Conservation (phyloP, 805 yeast species). For the Candida cerambycidarum region DNA sequence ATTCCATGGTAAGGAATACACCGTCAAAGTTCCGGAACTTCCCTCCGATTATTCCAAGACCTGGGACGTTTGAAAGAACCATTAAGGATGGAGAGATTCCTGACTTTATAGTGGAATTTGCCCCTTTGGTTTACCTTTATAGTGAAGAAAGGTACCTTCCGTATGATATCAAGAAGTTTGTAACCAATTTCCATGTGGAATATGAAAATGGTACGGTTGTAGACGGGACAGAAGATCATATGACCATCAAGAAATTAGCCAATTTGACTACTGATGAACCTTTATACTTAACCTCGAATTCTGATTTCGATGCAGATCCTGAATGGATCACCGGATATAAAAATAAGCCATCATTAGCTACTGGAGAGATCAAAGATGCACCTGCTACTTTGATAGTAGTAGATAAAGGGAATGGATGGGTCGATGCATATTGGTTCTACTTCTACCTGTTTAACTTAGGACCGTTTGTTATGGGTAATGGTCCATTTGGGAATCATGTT, state of each 20-base stretch:
- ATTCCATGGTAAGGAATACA: constrained; percentile 23
- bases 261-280: constrained; percentile 26
- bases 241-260: constrained; percentile 35
- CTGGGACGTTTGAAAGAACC: constrained; percentile 34
- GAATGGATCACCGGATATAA: constrained; percentile 79
- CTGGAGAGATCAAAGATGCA: constrained; percentile 71
- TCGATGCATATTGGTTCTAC: constrained; percentile 95
- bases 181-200: constrained; percentile 61
- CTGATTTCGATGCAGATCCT: constrained; percentile 70
- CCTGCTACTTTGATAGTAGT: constrained; percentile 82
- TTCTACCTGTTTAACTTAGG: constrained; percentile 93
- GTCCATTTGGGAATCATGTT: constrained; percentile 95
- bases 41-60: constrained; percentile 40
- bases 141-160: constrained; percentile 88
- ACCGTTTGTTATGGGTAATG: constrained; percentile 95
- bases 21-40: constrained; percentile 25
- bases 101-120: constrained; percentile 56
- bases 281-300: constrained; percentile 61
- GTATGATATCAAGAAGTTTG: constrained; percentile 71
- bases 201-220: constrained; percentile 48
- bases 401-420: constrained; percentile 93
- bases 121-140: constrained; percentile 82
- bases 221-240: constrained; percentile 30
- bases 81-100: constrained; percentile 60
- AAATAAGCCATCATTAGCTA: constrained; percentile 66